These are phyloP conservation scores for Trametes gibbosa DNA, from an alignment of 768 basidiomycete genomes.

Conservation along the genomic window DNA sequence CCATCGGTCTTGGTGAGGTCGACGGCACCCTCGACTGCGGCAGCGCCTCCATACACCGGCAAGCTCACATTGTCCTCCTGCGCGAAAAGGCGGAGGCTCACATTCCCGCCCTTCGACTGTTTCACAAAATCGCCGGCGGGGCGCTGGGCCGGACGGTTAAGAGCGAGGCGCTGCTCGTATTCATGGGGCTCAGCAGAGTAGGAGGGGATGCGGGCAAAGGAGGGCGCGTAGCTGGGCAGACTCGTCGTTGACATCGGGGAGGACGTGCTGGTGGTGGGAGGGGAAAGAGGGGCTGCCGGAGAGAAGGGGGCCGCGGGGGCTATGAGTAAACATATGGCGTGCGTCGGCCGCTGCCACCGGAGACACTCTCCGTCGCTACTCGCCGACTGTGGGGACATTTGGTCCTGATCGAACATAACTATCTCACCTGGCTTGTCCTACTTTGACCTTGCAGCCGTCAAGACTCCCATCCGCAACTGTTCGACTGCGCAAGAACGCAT, in stretches of 20 bases:
- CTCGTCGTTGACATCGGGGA: constrained; percentile 50
- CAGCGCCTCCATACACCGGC: constrained; percentile 58
- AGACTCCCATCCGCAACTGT: background rate
- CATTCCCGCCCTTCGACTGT: constrained; percentile 51
- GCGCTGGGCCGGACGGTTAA: constrained; percentile 33
- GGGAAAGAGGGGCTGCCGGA: background rate
- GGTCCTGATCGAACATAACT: constrained; percentile 10
- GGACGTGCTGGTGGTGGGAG: constrained; percentile 5
- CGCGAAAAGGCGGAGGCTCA: constrained; percentile 48
- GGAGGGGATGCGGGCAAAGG: constrained; percentile 40
- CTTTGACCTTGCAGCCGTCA: constrained; percentile 2
- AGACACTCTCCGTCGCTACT: background rate
- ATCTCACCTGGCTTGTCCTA: background rate
- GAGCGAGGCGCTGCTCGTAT: constrained; percentile 52
- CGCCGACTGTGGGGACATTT: constrained; percentile 7
- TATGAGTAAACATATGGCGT: constrained; percentile 18
- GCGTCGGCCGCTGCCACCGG: constrained; percentile 16
- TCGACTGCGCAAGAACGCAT: background rate
- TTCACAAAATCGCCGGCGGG: constrained; percentile 55
- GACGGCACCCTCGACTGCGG: constrained; percentile 52
- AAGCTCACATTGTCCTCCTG: constrained; percentile 49
- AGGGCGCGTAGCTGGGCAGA: constrained; percentile 49
- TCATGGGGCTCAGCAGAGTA: constrained; percentile 56
- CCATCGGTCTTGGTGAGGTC: constrained; percentile 54
- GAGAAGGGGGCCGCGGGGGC: background rate